Evolutionary conservation across 2,329 filamentous ascomycete species (phyloP).

Genomic region (Colletotrichum tanaceti): DNA sequence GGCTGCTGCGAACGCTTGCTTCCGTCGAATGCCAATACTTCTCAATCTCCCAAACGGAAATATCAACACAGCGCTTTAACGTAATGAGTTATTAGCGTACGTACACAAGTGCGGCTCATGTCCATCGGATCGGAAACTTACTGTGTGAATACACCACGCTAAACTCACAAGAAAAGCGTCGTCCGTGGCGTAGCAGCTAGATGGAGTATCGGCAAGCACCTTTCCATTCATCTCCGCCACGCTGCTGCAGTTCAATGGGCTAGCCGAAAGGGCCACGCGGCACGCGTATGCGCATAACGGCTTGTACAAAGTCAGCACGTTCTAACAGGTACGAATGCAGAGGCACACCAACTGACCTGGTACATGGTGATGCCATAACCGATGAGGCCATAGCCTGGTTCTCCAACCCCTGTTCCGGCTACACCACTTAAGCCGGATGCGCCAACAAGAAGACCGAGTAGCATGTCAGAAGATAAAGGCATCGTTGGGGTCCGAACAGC

Average conservation of each 20-base stretch:
- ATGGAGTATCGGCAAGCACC: conserved; percentile 37
- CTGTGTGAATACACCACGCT: conserved; percentile 50
- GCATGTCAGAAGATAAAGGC: background rate
- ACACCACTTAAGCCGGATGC: background rate
- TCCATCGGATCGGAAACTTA: conserved; percentile 43
- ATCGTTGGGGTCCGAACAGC: background rate
- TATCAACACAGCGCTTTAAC: conserved; percentile 47
- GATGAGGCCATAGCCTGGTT: conserved; percentile 46
- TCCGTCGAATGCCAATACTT: conserved; percentile 39
- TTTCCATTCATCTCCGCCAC: background rate
- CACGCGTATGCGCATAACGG: conserved; percentile 50
- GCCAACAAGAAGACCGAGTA: background rate
- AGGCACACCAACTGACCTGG: conserved; percentile 42
- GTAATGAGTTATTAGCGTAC: conserved; percentile 27
- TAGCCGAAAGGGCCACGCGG: conserved; percentile 46
- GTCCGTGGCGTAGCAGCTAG: conserved; percentile 47
- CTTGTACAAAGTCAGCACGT: background rate
- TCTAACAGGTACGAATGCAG: no score
- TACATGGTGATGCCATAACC: conserved; percentile 52
- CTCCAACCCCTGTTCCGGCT: background rate
- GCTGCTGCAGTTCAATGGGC: conserved; percentile 44
- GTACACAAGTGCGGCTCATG: background rate
- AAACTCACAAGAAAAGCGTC: conserved; percentile 48
- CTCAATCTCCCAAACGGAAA: conserved; percentile 47
- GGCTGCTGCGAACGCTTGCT: conserved; percentile 4